Evolutionary conservation across 371 early-diverging fungal species (phyloP), one percentile per base, ranked within the genome.

Genomic region (Gilbertella persicaria): DNA sequence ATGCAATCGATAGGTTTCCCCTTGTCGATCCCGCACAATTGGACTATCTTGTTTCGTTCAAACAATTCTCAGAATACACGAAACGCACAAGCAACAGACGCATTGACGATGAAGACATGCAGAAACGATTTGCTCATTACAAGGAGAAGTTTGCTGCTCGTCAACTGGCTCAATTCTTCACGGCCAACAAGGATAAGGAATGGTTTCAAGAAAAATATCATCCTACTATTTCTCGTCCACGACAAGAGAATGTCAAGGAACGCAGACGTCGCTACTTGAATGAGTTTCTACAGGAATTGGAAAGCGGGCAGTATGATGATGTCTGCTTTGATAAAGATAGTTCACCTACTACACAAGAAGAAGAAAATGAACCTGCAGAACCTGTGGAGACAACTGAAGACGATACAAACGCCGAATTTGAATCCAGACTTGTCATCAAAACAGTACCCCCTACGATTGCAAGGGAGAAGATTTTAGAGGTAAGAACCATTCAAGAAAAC

Each of bases 171-270:
- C 75, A 76, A 23, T 94, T 94, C 64, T 94, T 89, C 64, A 76
- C 73, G 1, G 75, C 73, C 21, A 92, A 95, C 69, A 90, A 89
- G 55, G 82, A 87, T 5, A 87, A 88, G 33, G 94, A 93, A 47
- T 96, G 97, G 97, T 96, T 95, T 69, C 67, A 79, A 29, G 95
- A 95, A 69, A 90, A 91, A 62, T 96, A 95, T 61, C 91, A 94
- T 60, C 93, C 94, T 1, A 81, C 69, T 16, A 61, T 72, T 5
- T 78, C 87, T 10, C 54, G 54, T 36, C 60, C 73, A n/a, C 76
- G 90, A 20, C 64, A 75, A 28, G 75, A 80, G 30, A 84, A 85
- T 45, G 66, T 83, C 21, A 69, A 75, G 16, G 48, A 60, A 9
- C 79, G 88, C 10, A 79, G 86, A 57, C 66, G 58, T 41, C 62